phyloP scores from a whole-genome alignment of 768 basidiomycete genomes.

The Pleurotus giganteus region DNA sequence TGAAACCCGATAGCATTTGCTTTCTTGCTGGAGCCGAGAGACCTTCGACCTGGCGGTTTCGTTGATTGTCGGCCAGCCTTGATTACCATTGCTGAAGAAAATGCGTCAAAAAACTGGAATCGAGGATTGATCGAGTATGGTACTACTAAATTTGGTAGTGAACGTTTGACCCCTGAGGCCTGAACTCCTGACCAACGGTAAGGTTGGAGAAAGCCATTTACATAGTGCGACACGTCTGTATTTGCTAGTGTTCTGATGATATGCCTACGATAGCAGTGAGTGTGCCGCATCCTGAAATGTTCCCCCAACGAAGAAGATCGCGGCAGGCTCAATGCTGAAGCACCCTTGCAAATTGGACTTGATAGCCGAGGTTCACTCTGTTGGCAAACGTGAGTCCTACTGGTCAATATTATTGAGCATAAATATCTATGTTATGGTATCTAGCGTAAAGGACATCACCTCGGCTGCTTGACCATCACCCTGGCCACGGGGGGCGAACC shows the following conservation, averaged over 20 bases:
- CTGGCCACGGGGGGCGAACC: constrained; percentile 54
- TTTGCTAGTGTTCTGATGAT: constrained; percentile 89
- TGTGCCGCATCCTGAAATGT: constrained; percentile 65
- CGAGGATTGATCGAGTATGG: too few relatives aligned
- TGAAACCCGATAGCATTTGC: not conserved
- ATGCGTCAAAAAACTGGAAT: too few relatives aligned
- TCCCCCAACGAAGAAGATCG: constrained; percentile 89
- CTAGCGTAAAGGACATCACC: constrained; percentile 68
- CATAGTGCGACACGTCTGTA: too few relatives aligned
- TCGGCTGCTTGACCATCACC: constrained; percentile 45
- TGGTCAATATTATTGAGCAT: constrained; percentile 10
- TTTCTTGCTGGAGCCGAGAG: not conserved
- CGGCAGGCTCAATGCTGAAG: constrained; percentile 76
- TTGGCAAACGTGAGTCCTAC: constrained; percentile 62
- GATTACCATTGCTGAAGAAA: too few relatives aligned
- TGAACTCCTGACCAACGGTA: constrained; percentile 80
- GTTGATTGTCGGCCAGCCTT: not conserved
- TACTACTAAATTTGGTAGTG: too few relatives aligned
- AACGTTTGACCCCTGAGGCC: too few relatives aligned
- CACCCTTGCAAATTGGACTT: constrained; percentile 74
- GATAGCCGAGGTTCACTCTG: constrained; percentile 78
- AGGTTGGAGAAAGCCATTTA: too few relatives aligned
- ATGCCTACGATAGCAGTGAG: constrained; percentile 72
- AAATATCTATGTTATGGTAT: not conserved
- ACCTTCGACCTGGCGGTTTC: too few relatives aligned